Conservation (phyloP, 371 early-diverging fungal species). For the Batkoa obscura region DNA sequence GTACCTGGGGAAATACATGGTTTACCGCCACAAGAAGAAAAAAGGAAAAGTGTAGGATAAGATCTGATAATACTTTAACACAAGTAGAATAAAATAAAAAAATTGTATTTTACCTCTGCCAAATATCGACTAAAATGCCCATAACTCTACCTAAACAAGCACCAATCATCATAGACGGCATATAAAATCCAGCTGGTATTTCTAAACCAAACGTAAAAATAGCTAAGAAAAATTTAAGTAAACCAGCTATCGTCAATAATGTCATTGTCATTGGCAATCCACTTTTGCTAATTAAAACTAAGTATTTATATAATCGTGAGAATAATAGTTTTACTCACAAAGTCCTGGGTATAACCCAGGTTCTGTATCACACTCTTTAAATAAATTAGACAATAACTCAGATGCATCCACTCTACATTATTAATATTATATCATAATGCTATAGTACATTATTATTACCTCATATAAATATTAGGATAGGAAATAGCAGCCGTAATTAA, state of each 20-base stretch:
- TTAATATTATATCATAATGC: neutral
- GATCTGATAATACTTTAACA: neutral
- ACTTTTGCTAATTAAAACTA: constrained; percentile 6
- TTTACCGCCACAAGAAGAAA: constrained; percentile 13
- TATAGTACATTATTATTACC: no score
- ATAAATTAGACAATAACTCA: constrained; percentile 43
- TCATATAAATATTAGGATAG: constrained; percentile 59
- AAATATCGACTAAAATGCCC: constrained; percentile 44
- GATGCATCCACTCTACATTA: constrained; percentile 26
- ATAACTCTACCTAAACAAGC: constrained; percentile 55
- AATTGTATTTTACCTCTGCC: constrained; percentile 16
- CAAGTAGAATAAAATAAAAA: neutral
- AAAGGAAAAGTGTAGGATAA: neutral
- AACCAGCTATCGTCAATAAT: constrained; percentile 35
- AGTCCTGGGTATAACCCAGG: constrained; percentile 19
- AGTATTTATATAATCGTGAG: constrained; percentile 4
- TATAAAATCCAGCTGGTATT: constrained; percentile 57
- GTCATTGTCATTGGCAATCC: constrained; percentile 12
- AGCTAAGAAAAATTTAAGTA: constrained; percentile 42
- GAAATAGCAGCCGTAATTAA: constrained; percentile 51
- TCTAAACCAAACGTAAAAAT: constrained; percentile 62
- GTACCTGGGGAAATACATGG: constrained; percentile 79
- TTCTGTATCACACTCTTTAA: constrained; percentile 38
- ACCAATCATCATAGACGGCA: constrained; percentile 65
- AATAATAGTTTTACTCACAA: constrained; percentile 16